Evolutionary conservation across 805 yeast genomes (phyloP), one percentile per base, ranked within the genome.

Genomic region (Clavispora vitiphila): DNA sequence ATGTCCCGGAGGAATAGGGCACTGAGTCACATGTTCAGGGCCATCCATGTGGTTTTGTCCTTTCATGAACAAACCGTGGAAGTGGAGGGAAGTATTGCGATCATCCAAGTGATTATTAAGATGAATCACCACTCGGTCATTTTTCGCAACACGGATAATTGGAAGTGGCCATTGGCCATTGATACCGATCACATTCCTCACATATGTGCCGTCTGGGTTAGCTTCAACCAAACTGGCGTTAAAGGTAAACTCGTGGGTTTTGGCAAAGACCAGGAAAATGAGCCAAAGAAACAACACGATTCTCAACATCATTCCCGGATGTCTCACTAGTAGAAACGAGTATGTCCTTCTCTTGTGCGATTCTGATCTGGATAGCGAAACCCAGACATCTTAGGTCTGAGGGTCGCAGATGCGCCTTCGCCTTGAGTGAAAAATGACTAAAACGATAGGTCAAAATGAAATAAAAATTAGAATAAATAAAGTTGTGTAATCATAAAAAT

Each of bases 201-300:
- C 71, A 34, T 54, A 54, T 19, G 61, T 50, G 5, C 85, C 85
- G 47, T 81, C 87, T 1, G 86, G 84, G 54, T 74, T 77, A 35
- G 75, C 76, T 6, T 29, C 31, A 2, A 68, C 64, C 46, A 65
- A 66, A n/a, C 65, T 51, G 12, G 62, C 62, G 43, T 67, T 65
- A 53, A 69, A 70, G 49, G 61, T 48, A 41, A 50, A 69, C 37
- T 53, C 53, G 41, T 62, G 72, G 11, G 65, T 60, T 30, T 58
- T 46, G 9, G 42, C 34, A 36, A 29, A 15, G 34, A 39, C 34
- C 39, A 35, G 39, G 29, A 23, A 14, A 12, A 15, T 26, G 12
- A 31, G n/a, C 5, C 30, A 23, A 15, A 23, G 20, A 15, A 22
- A 16, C 31, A 31, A 31, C 23, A 29, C 10, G 12, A 11, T 14